Percentiles rank a stretch among this genome's conserved stretches.
These are phyloP conservation scores for Talaromyces amestolkiae DNA, from an alignment of 2,329 filamentous ascomycete genomes.

Conservation along the genomic window DNA sequence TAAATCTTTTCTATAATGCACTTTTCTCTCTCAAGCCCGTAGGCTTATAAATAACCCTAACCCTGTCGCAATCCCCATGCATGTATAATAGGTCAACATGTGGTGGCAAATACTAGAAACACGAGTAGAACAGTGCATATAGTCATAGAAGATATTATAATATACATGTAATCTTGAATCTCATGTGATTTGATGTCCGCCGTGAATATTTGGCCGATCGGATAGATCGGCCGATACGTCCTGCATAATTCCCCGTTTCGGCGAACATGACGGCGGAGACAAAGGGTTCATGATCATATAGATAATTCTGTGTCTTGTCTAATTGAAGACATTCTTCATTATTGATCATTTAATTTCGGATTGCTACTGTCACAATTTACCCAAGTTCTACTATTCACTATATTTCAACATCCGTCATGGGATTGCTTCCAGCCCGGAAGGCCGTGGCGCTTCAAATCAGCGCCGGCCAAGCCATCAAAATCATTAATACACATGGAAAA, in stretches of 20 bases:
- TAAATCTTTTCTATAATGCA: too few relatives aligned
- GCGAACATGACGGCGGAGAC: not conserved
- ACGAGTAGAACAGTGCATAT: too few relatives aligned
- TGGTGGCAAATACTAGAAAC: too few relatives aligned
- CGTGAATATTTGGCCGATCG: not conserved
- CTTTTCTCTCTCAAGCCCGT: too few relatives aligned
- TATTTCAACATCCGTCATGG: constrained; percentile 18
- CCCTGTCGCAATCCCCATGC: too few relatives aligned
- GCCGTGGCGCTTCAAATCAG: constrained; percentile 40
- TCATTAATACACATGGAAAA: constrained; percentile 50
- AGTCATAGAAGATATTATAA: too few relatives aligned
- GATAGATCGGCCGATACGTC: not conserved
- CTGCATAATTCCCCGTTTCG: not conserved
- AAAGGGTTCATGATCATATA: not conserved
- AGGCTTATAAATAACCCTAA: too few relatives aligned
- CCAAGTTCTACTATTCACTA: not conserved
- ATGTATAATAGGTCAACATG: too few relatives aligned
- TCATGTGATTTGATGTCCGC: not conserved
- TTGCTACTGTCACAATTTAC: not conserved
- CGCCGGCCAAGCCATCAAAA: constrained; percentile 42
- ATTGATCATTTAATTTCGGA: too few relatives aligned
- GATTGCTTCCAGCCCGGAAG: constrained; percentile 44
- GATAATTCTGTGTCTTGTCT: not conserved
- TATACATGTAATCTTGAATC: too few relatives aligned
- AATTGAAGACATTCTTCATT: not conserved